A percentile compares a stretch with the other conserved stretches of the same genome.
phyloP scores from a whole-genome alignment of 768 basidiomycete genomes.

The Tubosaeta sp. region DNA sequence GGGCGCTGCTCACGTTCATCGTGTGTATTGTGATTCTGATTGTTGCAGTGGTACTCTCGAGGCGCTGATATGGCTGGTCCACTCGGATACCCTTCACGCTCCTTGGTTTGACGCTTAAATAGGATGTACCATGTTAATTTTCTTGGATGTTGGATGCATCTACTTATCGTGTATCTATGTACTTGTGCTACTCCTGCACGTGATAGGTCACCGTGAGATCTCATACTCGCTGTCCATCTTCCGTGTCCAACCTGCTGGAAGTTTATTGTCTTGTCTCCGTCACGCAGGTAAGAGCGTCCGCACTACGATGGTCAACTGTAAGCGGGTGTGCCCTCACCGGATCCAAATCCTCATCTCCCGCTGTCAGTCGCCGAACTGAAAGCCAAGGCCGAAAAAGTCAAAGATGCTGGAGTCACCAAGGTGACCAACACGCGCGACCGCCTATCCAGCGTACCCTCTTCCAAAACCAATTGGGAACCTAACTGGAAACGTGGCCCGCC shows the following conservation, averaged over 20 bases:
- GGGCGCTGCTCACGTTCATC: slow-evolving; percentile 46
- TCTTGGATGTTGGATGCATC: neutral
- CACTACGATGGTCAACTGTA: slow-evolving; percentile 28
- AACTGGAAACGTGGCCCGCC: slow-evolving; percentile 48
- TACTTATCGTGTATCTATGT: slow-evolving; percentile 4
- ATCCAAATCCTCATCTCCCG: slow-evolving; percentile 1
- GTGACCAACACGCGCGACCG: slow-evolving; percentile 54
- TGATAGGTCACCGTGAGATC: neutral
- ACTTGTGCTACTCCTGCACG: neutral
- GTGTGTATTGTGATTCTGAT: slow-evolving; percentile 33
- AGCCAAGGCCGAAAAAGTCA: slow-evolving; percentile 58
- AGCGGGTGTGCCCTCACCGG: slow-evolving; percentile 10
- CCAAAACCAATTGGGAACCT: slow-evolving; percentile 62
- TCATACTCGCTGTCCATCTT: no score
- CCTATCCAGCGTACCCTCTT: slow-evolving; percentile 51
- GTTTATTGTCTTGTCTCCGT: no score
- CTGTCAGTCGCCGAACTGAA: slow-evolving; percentile 59
- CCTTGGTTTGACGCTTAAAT: neutral
- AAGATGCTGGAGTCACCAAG: slow-evolving; percentile 50
- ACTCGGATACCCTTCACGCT: neutral
- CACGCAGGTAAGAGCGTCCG: neutral
- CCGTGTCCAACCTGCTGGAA: no score
- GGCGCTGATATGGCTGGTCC: slow-evolving; percentile 17
- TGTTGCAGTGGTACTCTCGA: slow-evolving; percentile 19
- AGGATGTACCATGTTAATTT: slow-evolving; percentile 8